phyloP scores from a whole-genome alignment of 2,329 filamentous ascomycete species.

The Pseudocercospora ulei region DNA sequence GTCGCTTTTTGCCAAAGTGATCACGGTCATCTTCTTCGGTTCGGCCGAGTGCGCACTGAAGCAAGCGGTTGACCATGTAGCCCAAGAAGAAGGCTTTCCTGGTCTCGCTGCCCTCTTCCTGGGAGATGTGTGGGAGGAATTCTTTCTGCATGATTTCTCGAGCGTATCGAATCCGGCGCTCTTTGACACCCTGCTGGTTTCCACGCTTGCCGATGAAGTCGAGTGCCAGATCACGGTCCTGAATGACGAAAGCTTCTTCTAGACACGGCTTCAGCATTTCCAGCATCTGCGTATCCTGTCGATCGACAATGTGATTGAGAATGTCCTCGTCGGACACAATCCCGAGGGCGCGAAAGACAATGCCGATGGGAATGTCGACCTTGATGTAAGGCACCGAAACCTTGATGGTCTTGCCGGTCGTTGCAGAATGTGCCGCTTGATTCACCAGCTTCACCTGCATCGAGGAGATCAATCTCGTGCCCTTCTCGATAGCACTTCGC shows the following conservation, averaged over 20 bases:
- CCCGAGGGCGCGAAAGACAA: constrained; percentile 90
- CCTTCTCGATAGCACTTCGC: constrained; percentile 89
- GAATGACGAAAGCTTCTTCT: constrained; percentile 91
- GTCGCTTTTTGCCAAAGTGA: constrained; percentile 96
- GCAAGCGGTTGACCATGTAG: constrained; percentile 94
- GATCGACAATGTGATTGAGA: constrained; percentile 91
- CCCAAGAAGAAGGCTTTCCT: constrained; percentile 96
- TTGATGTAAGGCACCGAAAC: constrained; percentile 91
- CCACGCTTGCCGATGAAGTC: constrained; percentile 95
- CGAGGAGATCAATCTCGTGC: constrained; percentile 85
- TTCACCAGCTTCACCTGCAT: constrained; percentile 76
- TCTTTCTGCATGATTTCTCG: constrained; percentile 95
- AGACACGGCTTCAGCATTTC: constrained; percentile 97
- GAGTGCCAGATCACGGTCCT: constrained; percentile 85
- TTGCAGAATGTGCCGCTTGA: constrained; percentile 47
- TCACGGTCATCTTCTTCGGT: constrained; percentile 94
- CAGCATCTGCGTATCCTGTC: constrained; percentile 90
- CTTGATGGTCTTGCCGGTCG: constrained; percentile 79
- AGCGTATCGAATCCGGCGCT: constrained; percentile 84
- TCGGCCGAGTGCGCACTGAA: constrained; percentile 85
- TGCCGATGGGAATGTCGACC: constrained; percentile 80
- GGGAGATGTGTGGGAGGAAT: constrained; percentile 89
- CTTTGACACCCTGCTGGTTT: constrained; percentile 61
- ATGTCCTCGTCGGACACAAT: constrained; percentile 98
- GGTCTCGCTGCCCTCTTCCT: constrained; percentile 87